Base-by-base conservation (phyloP, 257 asterid species). In the Gentiana straminea region DNA sequence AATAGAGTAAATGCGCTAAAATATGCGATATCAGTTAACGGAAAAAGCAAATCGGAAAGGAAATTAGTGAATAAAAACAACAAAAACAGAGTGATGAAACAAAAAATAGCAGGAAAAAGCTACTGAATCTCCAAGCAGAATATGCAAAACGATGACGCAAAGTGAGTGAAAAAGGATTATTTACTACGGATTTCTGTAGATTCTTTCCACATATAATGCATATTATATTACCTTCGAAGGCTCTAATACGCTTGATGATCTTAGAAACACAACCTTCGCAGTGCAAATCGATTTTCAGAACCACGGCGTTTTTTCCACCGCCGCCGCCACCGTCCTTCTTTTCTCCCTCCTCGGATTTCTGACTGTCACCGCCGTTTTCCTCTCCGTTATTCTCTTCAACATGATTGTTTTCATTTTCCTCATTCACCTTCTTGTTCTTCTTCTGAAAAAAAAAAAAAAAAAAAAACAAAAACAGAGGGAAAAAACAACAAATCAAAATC, bases 241-340 rank as follows among this genome's bases (percentile, higher is more conserved):
- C 70, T 58, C 84, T 84, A 57, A 84, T 71, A 65, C 35, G 35
- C 35, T 75, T 86, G 24, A 77, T 41, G 36, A 80, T 58, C 55
- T 81, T 86, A 34, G 74, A 61, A n/a, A 81, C 84, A 63, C 97
- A 89, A 59, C 95, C 97, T 0, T 82, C 84, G 24, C 97, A 89
- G 57, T 89, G 95, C 65, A 89, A 68, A 38, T 89, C 94, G 4
- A 79, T 57, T 49, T 82, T 89, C 60, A 86, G 58, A 41, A 89
- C 81, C 8, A 84, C 84, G 45, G 77, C 77, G 35, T 33, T 38
- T 51, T 52, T 35, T 33, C 52, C 52, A 1, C 32, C 13, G 4
- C 56, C 64, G 1, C 45, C 52, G 4, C 62, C 73, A 8, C 36
- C 60, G 7, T 74, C 67, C 62, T 69, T 81, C 47, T 50, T 63